phyloP scores from a whole-genome alignment of 352 stramenopile genomes.

The Pythium dissimile region DNA sequence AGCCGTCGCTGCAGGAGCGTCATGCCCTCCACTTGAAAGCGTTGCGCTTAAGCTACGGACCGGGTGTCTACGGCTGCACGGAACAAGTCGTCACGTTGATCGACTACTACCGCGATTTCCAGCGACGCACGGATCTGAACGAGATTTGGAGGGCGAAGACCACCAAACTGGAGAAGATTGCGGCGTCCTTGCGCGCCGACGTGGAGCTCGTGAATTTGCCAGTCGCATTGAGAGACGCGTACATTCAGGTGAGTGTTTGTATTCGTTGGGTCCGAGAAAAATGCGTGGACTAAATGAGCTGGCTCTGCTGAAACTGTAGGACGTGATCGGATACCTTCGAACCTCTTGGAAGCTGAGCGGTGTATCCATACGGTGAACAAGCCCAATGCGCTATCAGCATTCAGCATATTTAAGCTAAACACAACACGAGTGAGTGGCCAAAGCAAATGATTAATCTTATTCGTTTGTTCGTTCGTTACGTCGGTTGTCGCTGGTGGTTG shows the following conservation, averaged over 20 bases:
- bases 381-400: too few relatives aligned
- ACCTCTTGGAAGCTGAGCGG: conserved; percentile 31
- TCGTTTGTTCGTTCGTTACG: too few relatives aligned
- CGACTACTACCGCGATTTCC: conserved; percentile 81
- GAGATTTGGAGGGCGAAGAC: conserved; percentile 70
- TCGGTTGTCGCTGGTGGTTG: too few relatives aligned
- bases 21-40: conserved; percentile 25
- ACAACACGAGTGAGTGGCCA: too few relatives aligned
- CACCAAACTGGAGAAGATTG: conserved; percentile 73
- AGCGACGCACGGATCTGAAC: conserved; percentile 60
- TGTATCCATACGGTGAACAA: not conserved
- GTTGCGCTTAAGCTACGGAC: conserved; percentile 63
- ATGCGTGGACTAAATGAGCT: too few relatives aligned
- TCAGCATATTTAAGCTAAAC: too few relatives aligned
- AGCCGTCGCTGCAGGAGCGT: conserved; percentile 8
- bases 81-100: conserved; percentile 80
- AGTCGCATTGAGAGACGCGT: conserved; percentile 41
- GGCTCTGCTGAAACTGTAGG: conserved; percentile 18
- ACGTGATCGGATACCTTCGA: conserved; percentile 49
- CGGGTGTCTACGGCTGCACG: conserved; percentile 48
- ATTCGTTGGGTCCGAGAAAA: too few relatives aligned
- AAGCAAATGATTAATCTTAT: too few relatives aligned
- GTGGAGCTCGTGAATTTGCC: conserved; percentile 65
- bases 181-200: conserved; percentile 63
- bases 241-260: conserved; percentile 50